Conservation (phyloP, 2,329 filamentous ascomycete species). For the Dothideomycetes sp. region DNA sequence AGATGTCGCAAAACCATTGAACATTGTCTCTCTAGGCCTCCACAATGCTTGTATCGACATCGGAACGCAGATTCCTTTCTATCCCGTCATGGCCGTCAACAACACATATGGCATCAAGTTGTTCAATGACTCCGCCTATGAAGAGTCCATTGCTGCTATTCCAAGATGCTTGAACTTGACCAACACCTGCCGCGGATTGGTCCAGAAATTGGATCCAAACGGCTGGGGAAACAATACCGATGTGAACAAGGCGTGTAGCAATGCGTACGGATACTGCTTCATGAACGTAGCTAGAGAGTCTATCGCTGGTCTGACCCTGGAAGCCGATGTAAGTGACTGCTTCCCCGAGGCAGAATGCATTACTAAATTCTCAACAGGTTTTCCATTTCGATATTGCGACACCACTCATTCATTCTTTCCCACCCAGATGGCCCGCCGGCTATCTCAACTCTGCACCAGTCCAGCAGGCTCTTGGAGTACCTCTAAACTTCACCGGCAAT, state of each 20-base stretch:
- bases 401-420: conserved; percentile 1
- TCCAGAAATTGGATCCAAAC: background rate
- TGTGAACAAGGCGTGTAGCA: background rate
- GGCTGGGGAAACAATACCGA: background rate
- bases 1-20: conserved; percentile 22
- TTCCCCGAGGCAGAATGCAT: no score
- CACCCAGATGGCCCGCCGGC: conserved; percentile 22
- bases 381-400: conserved; percentile 7
- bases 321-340: background rate
- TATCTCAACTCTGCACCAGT: conserved; percentile 50
- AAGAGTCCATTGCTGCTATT: background rate
- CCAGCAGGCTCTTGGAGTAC: conserved; percentile 49
- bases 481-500: conserved; percentile 25
- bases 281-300: background rate
- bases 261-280: background rate
- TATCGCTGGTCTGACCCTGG: background rate
- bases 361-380: background rate
- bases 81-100: conserved; percentile 25
- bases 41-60: conserved; percentile 50
- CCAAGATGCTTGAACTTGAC: background rate
- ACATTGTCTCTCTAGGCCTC: conserved; percentile 46
- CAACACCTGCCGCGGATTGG: background rate
- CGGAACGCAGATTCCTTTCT: conserved; percentile 32
- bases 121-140: conserved; percentile 8
- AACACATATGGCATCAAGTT: conserved; percentile 31